phyloP scores from a whole-genome alignment of 1,139 yeast species.

The Hemisphaericaspora xylanilytica region DNA sequence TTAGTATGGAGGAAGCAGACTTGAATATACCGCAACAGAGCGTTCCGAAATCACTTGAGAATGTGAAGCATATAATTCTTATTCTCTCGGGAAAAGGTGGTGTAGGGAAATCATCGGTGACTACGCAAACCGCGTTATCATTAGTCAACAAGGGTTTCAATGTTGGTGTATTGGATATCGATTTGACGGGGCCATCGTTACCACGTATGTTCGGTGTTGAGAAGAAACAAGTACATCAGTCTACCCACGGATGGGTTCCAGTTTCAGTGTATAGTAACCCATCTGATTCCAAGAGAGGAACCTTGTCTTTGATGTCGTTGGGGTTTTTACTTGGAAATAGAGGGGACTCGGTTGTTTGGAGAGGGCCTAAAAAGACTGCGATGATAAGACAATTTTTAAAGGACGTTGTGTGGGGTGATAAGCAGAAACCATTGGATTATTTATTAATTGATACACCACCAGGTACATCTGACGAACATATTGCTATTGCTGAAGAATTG shows the following conservation, averaged over 20 bases:
- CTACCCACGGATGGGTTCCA: slow-evolving; percentile 89
- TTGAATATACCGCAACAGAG: not conserved
- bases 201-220: slow-evolving; percentile 97
- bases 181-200: slow-evolving; percentile 93
- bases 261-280: slow-evolving; percentile 44
- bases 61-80: slow-evolving; percentile 64
- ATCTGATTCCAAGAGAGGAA: slow-evolving; percentile 30
- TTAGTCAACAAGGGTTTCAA: slow-evolving; percentile 66
- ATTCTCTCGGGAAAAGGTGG: slow-evolving; percentile 51
- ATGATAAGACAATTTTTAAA: slow-evolving; percentile 92
- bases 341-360: slow-evolving; percentile 93
- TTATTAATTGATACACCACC: slow-evolving; percentile 96
- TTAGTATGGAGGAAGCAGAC: not conserved
- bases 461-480: slow-evolving; percentile 97
- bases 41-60: slow-evolving; percentile 50
- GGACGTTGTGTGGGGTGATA: slow-evolving; percentile 87
- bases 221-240: slow-evolving; percentile 72
- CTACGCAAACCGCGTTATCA: slow-evolving; percentile 86
- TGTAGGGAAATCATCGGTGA: slow-evolving; percentile 94
- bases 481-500: slow-evolving; percentile 91
- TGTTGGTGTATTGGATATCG: slow-evolving; percentile 94
- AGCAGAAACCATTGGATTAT: slow-evolving; percentile 59
- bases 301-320: slow-evolving; percentile 72
- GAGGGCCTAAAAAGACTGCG: slow-evolving; percentile 98
- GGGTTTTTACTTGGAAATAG: slow-evolving; percentile 84